A percentile compares a stretch with the other conserved stretches of the same genome.
Conservation (phyloP, 768 basidiomycete species). For the Mrakia hoshinonis region DNA sequence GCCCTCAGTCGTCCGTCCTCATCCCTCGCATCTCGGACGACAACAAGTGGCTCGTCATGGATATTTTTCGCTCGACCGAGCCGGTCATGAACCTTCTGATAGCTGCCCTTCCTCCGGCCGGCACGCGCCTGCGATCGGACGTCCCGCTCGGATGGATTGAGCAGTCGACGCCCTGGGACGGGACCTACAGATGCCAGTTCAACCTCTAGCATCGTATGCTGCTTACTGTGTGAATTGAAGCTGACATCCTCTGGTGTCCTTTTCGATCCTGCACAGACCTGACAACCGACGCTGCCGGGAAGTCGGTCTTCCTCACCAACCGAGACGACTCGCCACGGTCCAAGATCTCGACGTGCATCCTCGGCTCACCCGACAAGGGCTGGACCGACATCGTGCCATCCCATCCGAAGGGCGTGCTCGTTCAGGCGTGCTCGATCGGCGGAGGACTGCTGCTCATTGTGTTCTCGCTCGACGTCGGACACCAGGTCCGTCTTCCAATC, state of each 20-base stretch:
- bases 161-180: slow-evolving; percentile 10
- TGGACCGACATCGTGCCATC: slow-evolving; percentile 14
- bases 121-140: not conserved
- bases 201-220: not conserved
- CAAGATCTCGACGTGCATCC: not conserved
- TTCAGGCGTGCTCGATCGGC: not conserved
- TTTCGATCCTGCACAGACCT: slow-evolving; percentile 18
- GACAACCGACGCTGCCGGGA: slow-evolving; percentile 3
- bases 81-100: not conserved
- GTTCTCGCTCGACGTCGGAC: slow-evolving; percentile 17
- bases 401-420: slow-evolving; percentile 14
- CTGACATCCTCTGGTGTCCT: not conserved
- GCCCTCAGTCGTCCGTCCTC: slow-evolving; percentile 18
- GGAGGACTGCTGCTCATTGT: slow-evolving; percentile 20
- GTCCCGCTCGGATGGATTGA: not conserved
- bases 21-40: slow-evolving; percentile 23
- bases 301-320: slow-evolving; percentile 12
- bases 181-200: slow-evolving; percentile 17
- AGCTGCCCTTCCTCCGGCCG: not conserved
- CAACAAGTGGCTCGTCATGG: slow-evolving; percentile 14
- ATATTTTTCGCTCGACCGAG: slow-evolving; percentile 15
- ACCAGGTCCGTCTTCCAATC: slow-evolving; percentile 4
- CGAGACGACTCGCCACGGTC: not conserved
- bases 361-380: not conserved
- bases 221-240: not conserved